Base-by-base conservation (phyloP, 257 asterid genomes). In the Anisodus acutangulus region DNA sequence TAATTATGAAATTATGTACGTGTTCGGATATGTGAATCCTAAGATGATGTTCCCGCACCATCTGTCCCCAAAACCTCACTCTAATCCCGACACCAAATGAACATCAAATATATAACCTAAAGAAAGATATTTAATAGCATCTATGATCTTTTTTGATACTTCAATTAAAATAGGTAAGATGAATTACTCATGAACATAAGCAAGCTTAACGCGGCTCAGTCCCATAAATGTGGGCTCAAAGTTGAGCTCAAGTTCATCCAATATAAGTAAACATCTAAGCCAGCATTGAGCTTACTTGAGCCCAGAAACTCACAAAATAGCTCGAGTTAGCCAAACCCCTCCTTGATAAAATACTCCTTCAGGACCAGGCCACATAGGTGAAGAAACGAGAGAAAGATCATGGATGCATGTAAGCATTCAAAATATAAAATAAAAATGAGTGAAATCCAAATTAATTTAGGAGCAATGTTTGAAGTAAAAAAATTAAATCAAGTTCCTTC, bases 271-370 rank as follows among this genome's bases (percentile, higher is more conserved):
- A 71, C 43, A 49, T 71, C 57, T 71, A 43, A 53, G 35, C 57
- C 37, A 43, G 43, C 2, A 15, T 71, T 26, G 26, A 71, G 37
- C 55, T 70, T 70, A 55, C 26, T 22, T n/a, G 57, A 43, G 39
- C 57, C 39, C 51, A 71, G 55, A 43, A 37, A 71, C 43, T 71
- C 79, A 43, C 79, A 71, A 71, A 41, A 71, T 45, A 71, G 37
- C 79, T 71, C 37, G 26, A 71, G 79, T 43, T 43, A 71, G 79
- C 79, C 54, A 71, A 71, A 71, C 9, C 26, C 57, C 57, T 5
- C 37, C 43, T 26, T 41, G 19, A 43, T 70, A 70, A 45, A 41
- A 70, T 43, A 43, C 54, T 17, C 79, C 79, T 4, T 19, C 57
- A 71, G 8, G 4, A 71, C 53, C 57, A 45, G 39, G 17, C 58